Evolutionary conservation across 2,329 filamentous ascomycete species (phyloP).

Genomic region (Fusarium pseudocircinatum): DNA sequence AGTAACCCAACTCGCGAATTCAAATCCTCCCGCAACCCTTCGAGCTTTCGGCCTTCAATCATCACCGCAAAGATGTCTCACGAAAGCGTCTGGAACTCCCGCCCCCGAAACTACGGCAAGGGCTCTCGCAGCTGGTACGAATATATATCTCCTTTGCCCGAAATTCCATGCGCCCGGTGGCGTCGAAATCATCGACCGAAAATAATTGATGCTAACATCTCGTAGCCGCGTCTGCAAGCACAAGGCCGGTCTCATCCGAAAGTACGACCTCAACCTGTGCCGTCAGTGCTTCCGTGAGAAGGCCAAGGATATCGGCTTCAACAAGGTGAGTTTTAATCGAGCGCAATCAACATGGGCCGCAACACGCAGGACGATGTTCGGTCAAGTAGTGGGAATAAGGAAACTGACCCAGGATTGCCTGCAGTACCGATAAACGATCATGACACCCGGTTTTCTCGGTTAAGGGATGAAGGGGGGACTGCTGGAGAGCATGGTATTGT

Average conservation of each 20-base stretch:
- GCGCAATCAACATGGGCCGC: background rate
- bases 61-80: constrained; percentile 67
- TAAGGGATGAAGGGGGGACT: constrained; percentile 27
- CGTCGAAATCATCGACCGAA: constrained; percentile 2
- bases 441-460: constrained; percentile 42
- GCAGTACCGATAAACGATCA: constrained; percentile 53
- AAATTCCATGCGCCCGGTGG: constrained; percentile 5
- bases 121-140: constrained; percentile 91
- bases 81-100: constrained; percentile 99
- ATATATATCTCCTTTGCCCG: background rate
- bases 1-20: constrained; percentile 48
- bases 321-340: constrained; percentile 64
- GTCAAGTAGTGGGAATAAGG: background rate
- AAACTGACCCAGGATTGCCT: constrained; percentile 29
- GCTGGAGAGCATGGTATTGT: constrained; percentile 32
- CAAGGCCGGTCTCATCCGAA: constrained; percentile 98
- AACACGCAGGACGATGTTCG: background rate
- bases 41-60: constrained; percentile 44
- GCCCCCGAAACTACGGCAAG: constrained; percentile 97
- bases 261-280: constrained; percentile 95
- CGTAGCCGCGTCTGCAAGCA: constrained; percentile 80
- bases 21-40: constrained; percentile 45
- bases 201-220: constrained; percentile 44
- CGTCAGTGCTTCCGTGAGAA: constrained; percentile 83
- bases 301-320: constrained; percentile 76